Base-by-base conservation (phyloP, 306 rosid species). In the Sicyos edulis region DNA sequence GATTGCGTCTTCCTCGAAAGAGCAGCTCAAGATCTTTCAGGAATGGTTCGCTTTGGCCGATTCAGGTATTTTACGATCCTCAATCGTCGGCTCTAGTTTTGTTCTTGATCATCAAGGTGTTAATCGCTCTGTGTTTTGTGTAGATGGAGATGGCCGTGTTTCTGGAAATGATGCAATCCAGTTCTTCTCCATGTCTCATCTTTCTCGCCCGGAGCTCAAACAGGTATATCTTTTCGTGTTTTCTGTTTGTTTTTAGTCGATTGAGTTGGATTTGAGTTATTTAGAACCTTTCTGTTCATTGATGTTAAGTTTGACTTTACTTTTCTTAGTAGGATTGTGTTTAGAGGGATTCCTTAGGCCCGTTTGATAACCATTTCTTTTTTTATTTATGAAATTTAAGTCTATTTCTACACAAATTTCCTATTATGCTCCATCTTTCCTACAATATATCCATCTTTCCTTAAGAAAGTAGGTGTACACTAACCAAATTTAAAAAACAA, bases 41-140 rank as follows among this genome's bases (percentile, higher is more conserved):
- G 86, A 90, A 50, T 92, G 98, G 98, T 92, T 90, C 87, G 72
- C 76, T 77, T 50, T 82, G 9, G 96, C 92, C 17, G 96, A 92
- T 84, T 90, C 96, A 83, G 96, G 96, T 92, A 11, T 2, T 45
- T 59, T 34, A 17, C 53, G 9, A 47, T 13, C 9, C 10, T 24
- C 22, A 6, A 21, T 16, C 63, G 12, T 0, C 0, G 0, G 13
- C 32, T 16, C 26, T 42, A 9, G 29, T 47, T 37, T 42, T 52
- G 13, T 64, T 76, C 49, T 15, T 7, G 22, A 2, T 44, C 16
- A 17, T 5, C 6, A 15, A 54, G 12, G 21, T 22, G 56, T 71
- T 79, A 4, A 75, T 71, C 7, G 9, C 12, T 53, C 29, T 0
- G 8, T 32, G 6, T 71, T 24, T 49, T 69, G 62, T 55, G 53